Evolutionary conservation across 495 filamentous ascomycete species (phyloP).

Genomic region (Pyronema domesticum): DNA sequence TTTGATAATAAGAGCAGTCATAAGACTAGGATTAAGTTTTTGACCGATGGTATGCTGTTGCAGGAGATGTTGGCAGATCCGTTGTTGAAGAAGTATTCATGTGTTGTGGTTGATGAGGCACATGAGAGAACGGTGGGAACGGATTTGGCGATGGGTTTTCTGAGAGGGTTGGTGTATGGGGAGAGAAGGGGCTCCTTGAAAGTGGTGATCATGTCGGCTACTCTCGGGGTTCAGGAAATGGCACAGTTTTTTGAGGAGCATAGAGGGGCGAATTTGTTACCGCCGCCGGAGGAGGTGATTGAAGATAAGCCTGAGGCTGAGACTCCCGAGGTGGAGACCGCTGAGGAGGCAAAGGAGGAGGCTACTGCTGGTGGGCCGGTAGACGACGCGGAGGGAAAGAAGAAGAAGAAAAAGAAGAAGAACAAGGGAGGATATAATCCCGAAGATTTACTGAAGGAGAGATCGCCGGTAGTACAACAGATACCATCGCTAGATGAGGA

Average conservation of each 20-base stretch:
- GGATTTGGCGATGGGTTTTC: constrained; percentile 72
- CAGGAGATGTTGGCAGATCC: constrained; percentile 88
- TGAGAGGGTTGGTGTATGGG: constrained; percentile 35
- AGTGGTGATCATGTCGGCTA: constrained; percentile 92
- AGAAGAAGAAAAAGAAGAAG: constrained; percentile 6
- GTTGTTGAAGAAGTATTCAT: constrained; percentile 64
- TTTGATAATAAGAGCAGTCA: constrained; percentile 67
- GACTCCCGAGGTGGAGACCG: not conserved
- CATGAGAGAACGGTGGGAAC: constrained; percentile 96
- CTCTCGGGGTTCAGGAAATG: constrained; percentile 66
- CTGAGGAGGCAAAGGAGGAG: not conserved
- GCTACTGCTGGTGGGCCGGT: not conserved
- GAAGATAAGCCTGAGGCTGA: not conserved
- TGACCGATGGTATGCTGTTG: constrained; percentile 93
- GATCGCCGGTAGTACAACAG: not conserved
- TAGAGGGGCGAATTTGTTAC: not conserved
- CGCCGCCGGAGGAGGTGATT: not conserved
- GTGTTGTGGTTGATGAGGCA: constrained; percentile 85
- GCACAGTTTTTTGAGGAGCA: constrained; percentile 48
- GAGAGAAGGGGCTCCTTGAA: constrained; percentile 36
- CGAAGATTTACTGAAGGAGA: not conserved
- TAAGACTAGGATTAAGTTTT: constrained; percentile 65
- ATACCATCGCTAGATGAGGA: not conserved
- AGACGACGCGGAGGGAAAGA: not conserved
- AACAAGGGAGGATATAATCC: not conserved